Percentiles rank a stretch among this genome's conserved stretches.
Conservation (phyloP, 2,329 filamentous ascomycete species). For the Teratosphaeria epicoccoides region DNA sequence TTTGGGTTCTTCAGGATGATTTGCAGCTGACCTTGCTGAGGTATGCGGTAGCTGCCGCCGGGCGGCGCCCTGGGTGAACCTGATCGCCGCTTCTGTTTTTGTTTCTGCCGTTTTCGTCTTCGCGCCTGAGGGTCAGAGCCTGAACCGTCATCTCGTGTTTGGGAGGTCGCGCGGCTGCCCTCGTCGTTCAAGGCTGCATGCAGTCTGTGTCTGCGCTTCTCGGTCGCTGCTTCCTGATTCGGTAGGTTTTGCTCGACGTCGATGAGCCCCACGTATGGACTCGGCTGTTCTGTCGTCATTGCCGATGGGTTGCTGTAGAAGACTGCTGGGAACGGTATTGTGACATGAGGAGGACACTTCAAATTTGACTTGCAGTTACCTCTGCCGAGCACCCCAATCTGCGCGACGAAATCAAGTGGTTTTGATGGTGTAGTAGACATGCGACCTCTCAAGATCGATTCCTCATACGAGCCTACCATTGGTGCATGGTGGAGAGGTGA, state of each 20-base stretch:
- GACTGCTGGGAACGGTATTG: conserved; percentile 81
- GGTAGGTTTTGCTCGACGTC: conserved; percentile 75
- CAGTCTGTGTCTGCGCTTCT: conserved; percentile 24
- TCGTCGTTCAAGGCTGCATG: conserved; percentile 14
- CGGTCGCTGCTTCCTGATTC: conserved; percentile 13
- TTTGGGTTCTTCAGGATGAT: conserved; percentile 98
- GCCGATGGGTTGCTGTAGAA: conserved; percentile 82
- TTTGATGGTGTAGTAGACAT: conserved; percentile 96
- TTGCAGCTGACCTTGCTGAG: conserved; percentile 84
- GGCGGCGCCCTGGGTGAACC: conserved; percentile 56
- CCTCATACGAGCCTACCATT: conserved; percentile 96
- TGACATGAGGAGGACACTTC: conserved; percentile 80
- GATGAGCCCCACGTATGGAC: conserved; percentile 88
- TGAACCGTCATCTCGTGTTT: conserved; percentile 13
- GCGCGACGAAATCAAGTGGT: conserved; percentile 82
- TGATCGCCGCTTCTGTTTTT: conserved; percentile 50
- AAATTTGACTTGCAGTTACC: conserved; percentile 80
- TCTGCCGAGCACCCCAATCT: conserved; percentile 85
- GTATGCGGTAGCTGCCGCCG: conserved; percentile 86
- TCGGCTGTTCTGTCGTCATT: conserved; percentile 72
- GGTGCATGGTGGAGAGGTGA: conserved; percentile 79
- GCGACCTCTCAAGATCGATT: conserved; percentile 84
- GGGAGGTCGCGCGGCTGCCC: conserved; percentile 21
- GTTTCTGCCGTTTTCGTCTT: conserved; percentile 16
- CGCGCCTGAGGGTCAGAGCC: conserved; percentile 16